Conservation (phyloP, 2,329 filamentous ascomycete species). For the Microdochium bolleyi region DNA sequence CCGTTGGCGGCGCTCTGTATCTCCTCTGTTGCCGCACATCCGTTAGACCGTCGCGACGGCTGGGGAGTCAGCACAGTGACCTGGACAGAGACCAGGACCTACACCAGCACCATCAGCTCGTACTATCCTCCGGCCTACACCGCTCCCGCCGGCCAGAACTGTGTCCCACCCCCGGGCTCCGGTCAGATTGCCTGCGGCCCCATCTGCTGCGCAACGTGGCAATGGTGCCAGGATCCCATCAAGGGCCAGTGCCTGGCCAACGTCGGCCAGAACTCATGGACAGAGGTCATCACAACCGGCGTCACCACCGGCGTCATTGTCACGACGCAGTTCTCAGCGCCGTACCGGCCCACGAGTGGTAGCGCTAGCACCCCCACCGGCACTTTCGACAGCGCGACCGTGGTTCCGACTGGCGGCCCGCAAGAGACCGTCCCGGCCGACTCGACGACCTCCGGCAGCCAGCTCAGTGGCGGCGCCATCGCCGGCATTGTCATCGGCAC, state of each 20-base stretch:
- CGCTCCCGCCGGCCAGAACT: constrained; percentile 30
- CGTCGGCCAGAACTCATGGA: constrained; percentile 32
- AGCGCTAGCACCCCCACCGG: constrained; percentile 44
- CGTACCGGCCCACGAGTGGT: constrained; percentile 44
- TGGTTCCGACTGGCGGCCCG: constrained; percentile 34
- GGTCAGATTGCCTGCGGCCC: constrained; percentile 56
- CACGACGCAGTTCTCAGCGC: constrained; percentile 46
- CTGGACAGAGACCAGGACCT: constrained; percentile 53
- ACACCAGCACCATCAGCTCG: constrained; percentile 50
- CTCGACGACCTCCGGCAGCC: constrained; percentile 30
- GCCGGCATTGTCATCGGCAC: constrained; percentile 74
- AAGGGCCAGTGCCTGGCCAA: constrained; percentile 49
- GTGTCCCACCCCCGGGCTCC: constrained; percentile 36
- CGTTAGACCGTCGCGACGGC: constrained; percentile 42
- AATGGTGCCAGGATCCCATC: constrained; percentile 50
- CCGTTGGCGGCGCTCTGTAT: constrained; percentile 30
- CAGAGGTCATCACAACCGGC: constrained; percentile 34
- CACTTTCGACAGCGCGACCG: constrained; percentile 36
- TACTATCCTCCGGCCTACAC: constrained; percentile 31
- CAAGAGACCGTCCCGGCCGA: constrained; percentile 33
- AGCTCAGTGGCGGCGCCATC: constrained; percentile 64
- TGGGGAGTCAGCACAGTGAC: constrained; percentile 45
- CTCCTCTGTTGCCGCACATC: constrained; percentile 30
- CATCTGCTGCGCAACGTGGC: constrained; percentile 63
- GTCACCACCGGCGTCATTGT: constrained; percentile 35